phyloP scores from a whole-genome alignment of 139 green algal genomes.

The Picochlorum sp. region DNA sequence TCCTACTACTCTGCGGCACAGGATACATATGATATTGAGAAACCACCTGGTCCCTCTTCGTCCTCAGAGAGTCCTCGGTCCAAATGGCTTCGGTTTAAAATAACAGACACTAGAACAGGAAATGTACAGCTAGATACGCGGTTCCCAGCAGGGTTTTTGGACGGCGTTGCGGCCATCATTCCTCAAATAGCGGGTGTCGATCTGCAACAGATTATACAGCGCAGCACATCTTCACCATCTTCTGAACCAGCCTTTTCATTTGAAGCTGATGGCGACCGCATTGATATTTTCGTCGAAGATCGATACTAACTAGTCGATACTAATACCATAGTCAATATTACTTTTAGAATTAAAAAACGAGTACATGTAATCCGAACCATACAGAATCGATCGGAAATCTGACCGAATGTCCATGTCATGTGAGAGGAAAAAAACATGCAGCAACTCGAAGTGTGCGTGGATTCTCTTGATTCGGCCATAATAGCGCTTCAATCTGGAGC shows the following conservation, averaged over 20 bases:
- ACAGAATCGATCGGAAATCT: too few relatives aligned
- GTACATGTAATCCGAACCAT: too few relatives aligned
- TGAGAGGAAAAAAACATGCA: too few relatives aligned
- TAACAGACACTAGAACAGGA: conserved; percentile 4
- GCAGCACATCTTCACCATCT: not conserved
- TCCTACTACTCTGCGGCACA: not conserved
- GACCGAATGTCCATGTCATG: too few relatives aligned
- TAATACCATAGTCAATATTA: not conserved
- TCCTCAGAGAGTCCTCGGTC: not conserved
- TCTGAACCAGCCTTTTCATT: conserved; percentile 13
- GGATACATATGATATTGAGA: not conserved
- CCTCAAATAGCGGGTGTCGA: conserved; percentile 28
- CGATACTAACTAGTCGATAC: conserved; percentile 1
- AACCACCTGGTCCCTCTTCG: not conserved
- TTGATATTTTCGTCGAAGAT: conserved; percentile 22
- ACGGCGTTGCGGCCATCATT: conserved; percentile 12
- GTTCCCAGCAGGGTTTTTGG: conserved; percentile 17
- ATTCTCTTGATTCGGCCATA: conserved; percentile 13
- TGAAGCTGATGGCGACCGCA: conserved; percentile 10
- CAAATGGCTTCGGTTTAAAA: conserved; percentile 11
- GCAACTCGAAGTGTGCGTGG: conserved; percentile 24
- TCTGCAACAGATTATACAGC: conserved; percentile 36
- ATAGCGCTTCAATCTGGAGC: conserved; percentile 8
- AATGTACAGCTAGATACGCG: conserved; percentile 21
- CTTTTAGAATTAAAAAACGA: too few relatives aligned